Base-by-base conservation (phyloP, 139 green algal species). In the Monoraphidium neglectum region DNA sequence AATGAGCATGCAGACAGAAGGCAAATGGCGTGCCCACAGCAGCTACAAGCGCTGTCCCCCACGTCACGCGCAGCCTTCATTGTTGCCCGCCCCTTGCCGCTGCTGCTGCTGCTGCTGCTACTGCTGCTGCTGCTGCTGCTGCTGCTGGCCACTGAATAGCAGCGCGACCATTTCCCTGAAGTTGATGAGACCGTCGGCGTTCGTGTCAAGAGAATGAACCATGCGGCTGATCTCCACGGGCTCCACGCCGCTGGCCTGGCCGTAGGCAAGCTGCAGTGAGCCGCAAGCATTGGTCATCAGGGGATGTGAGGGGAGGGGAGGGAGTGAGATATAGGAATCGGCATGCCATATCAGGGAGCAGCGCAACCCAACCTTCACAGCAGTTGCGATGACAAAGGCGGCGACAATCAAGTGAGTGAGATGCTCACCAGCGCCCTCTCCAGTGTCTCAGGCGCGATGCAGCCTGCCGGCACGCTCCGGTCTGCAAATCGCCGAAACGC, bases 401-500 rank as follows among this genome's bases (percentile, higher is more conserved):
- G 10, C 33, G 3, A 64, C 16, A 75, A n/a, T 10, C 28, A 33
- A 21, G 5, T 12, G 18, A 5, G 47, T 10, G 59, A 15, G 23
- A 16, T 28, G 36, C 82, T 70, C 56, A 88, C 83, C 71, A 88
- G 72, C 36, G 80, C 75, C 33, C 63, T 56, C 66, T 86, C 80
- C 46, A 88, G 67, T 16, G 59, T 46, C 24, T 88, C 83, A 21
- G 80, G 76, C 18, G 47, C 54, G 36, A 88, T 88, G 64, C 70
- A 79, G 10, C 83, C 83, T 38, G 33, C 18, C 18, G 83, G 80
- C 32, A 68, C 80, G 26, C 69, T 63, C 4, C 18, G 46, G 46
- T 87, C 79, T 26, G 75, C 75, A 65, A 88, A 84, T 70, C 87
- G 63, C 16, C 75, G 74, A 40, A 88, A 88, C 3, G 78, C 68